phyloP scores from a whole-genome alignment of 2,329 filamentous ascomycete genomes.

The Xylaria hypoxylon region DNA sequence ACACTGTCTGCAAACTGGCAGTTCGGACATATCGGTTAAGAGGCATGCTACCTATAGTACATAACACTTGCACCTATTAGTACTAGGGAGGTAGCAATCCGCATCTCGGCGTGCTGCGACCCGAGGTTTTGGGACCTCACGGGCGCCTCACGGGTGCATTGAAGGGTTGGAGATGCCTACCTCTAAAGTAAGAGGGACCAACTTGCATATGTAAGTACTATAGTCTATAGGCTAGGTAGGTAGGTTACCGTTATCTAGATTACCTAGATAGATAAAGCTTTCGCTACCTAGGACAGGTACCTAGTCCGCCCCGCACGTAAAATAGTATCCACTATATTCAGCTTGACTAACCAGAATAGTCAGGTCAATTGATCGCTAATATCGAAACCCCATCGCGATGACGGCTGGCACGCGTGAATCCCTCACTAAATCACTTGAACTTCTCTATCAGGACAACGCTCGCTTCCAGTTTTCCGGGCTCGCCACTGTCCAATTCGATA shows the following conservation, averaged over 20 bases:
- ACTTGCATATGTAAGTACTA: too few species aligned
- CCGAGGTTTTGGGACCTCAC: constrained; percentile 9
- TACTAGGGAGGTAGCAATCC: background rate
- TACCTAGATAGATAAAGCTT: background rate
- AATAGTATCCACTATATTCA: too few species aligned
- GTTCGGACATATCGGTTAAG: too few species aligned
- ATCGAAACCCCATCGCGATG: constrained; percentile 12
- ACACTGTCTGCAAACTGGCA: too few species aligned
- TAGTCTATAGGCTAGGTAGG: too few species aligned
- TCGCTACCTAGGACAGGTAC: too few species aligned
- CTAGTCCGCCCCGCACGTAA: too few species aligned
- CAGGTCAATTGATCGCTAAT: constrained; percentile 31
- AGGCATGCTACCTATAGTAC: too few species aligned
- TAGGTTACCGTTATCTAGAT: background rate
- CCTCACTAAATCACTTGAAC: constrained; percentile 20
- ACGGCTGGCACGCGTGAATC: background rate
- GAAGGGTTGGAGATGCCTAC: too few species aligned
- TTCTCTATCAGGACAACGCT: constrained; percentile 31
- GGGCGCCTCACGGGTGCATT: background rate
- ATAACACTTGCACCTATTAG: too few species aligned
- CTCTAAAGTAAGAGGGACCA: too few species aligned
- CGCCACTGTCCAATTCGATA: constrained; percentile 18
- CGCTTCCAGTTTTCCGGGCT: constrained; percentile 12
- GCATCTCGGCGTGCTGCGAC: constrained; percentile 21
- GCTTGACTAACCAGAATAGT: constrained; percentile 36